Evolutionary conservation across 208 protist genomes (phyloP).

Genomic region (Wallacemonas sp.): DNA sequence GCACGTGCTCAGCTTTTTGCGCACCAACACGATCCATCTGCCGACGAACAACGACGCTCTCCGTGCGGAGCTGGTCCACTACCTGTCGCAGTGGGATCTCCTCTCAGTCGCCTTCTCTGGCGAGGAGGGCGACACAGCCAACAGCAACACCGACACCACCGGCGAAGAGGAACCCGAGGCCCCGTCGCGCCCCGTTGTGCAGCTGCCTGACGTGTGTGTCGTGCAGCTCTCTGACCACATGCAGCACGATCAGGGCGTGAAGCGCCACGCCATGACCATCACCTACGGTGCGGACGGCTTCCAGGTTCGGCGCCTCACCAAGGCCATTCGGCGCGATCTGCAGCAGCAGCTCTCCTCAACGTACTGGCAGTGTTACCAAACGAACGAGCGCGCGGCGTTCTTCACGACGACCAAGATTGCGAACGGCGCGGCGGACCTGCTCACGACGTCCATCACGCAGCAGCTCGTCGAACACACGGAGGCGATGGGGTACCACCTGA

Average conservation of each 20-base stretch:
- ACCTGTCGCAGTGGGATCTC: constrained; percentile 70
- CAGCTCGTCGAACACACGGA: constrained; percentile 85
- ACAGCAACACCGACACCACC: constrained; percentile 1
- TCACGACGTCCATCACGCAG: constrained; percentile 86
- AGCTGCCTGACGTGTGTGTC: constrained; percentile 79
- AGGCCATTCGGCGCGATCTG: constrained; percentile 72
- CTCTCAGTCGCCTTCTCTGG: constrained; percentile 62
- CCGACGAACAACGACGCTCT: constrained; percentile 61
- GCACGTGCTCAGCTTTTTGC: constrained; percentile 69
- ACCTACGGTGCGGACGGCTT: constrained; percentile 87
- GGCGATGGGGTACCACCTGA: constrained; percentile 73
- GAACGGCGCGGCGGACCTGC: constrained; percentile 81
- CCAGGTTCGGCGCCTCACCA: constrained; percentile 66
- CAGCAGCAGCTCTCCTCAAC: constrained; percentile 80
- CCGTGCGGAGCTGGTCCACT: constrained; percentile 68
- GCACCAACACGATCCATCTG: constrained; percentile 59
- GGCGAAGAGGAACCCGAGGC: constrained; percentile 15
- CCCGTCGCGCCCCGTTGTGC: constrained; percentile 6
- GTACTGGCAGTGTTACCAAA: constrained; percentile 91
- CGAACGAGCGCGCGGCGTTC: constrained; percentile 81
- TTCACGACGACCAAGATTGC: constrained; percentile 88
- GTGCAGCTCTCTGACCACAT: constrained; percentile 88
- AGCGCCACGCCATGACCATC: constrained; percentile 87
- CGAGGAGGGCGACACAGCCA: constrained; percentile 11
- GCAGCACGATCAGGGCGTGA: constrained; percentile 87